Percentiles rank a stretch among this genome's conserved stretches.
phyloP scores from a whole-genome alignment of 164 flowering plant genomes.

The Piper betle region DNA sequence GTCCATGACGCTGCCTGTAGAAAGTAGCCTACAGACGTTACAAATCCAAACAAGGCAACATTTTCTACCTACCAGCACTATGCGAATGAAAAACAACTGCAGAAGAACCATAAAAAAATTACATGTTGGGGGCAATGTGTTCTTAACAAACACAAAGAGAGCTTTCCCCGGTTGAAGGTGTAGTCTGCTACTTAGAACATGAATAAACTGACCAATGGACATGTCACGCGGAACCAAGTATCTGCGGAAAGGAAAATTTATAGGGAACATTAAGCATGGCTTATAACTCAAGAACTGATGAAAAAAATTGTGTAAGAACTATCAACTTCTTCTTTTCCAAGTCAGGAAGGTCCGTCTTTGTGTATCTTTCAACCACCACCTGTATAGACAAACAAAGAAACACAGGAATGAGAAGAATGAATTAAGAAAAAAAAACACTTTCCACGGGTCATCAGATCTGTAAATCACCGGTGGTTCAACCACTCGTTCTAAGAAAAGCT shows the following conservation, averaged over 20 bases:
- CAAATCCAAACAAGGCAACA: background rate
- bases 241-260: constrained; percentile 19
- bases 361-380: constrained; percentile 12
- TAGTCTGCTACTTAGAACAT: constrained; percentile 71
- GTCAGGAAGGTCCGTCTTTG: constrained; percentile 13
- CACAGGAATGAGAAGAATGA: too few species aligned
- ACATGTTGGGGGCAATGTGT: constrained; percentile 94
- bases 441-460: too few species aligned
- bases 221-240: constrained; percentile 93
- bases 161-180: constrained; percentile 81
- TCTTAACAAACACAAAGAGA: constrained; percentile 77
- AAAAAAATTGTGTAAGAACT: background rate
- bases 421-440: too few species aligned
- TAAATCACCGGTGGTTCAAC: too few species aligned
- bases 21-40: background rate
- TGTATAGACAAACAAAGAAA: background rate
- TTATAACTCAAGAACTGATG: background rate
- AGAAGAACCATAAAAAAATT: background rate
- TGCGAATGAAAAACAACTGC: background rate
- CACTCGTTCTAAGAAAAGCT: too few species aligned
- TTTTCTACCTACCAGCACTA: background rate
- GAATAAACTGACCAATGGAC: constrained; percentile 90
- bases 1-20: constrained; percentile 59
- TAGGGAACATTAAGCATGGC: background rate
- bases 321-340: constrained; percentile 16